A percentile compares a stretch with the other conserved stretches of the same genome.
Conservation (phyloP, 768 basidiomycete genomes). For the Vararia minispora region DNA sequence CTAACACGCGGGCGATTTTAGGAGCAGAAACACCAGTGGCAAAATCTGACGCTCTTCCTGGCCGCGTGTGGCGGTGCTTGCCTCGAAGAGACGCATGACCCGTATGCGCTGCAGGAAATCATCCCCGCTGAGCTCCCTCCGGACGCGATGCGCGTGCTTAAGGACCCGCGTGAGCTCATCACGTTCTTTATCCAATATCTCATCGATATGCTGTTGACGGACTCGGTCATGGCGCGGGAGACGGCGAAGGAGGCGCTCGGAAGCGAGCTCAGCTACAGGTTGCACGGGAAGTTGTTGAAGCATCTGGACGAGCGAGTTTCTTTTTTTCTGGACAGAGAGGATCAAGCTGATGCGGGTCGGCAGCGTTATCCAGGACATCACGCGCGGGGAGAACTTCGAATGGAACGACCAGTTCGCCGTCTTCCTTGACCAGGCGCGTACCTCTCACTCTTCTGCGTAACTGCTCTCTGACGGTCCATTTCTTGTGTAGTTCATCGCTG, state of each 20-base stretch:
- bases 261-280: constrained; percentile 58
- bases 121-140: constrained; percentile 53
- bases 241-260: constrained; percentile 74
- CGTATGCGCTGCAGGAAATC: constrained; percentile 36
- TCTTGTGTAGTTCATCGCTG: constrained; percentile 47
- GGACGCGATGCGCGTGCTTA: constrained; percentile 56
- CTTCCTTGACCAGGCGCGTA: constrained; percentile 63
- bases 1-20: constrained; percentile 22
- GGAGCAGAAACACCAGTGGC: constrained; percentile 77
- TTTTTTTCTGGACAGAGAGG: background rate
- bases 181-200: constrained; percentile 56
- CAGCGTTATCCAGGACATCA: constrained; percentile 43
- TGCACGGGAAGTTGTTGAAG: constrained; percentile 57
- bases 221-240: constrained; percentile 60
- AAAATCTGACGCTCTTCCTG: constrained; percentile 71
- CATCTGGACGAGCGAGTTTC: constrained; percentile 61
- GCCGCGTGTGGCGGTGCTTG: constrained; percentile 64
- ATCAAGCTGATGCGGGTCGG: background rate
- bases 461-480: background rate
- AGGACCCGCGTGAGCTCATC: constrained; percentile 46
- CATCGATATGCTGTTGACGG: constrained; percentile 56
- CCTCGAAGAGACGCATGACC: constrained; percentile 38
- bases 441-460: background rate
- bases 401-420: constrained; percentile 31
- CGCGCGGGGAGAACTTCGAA: constrained; percentile 34